Evolutionary conservation across 2,329 filamentous ascomycete genomes (phyloP).

Genomic region (Fusarium foetens): DNA sequence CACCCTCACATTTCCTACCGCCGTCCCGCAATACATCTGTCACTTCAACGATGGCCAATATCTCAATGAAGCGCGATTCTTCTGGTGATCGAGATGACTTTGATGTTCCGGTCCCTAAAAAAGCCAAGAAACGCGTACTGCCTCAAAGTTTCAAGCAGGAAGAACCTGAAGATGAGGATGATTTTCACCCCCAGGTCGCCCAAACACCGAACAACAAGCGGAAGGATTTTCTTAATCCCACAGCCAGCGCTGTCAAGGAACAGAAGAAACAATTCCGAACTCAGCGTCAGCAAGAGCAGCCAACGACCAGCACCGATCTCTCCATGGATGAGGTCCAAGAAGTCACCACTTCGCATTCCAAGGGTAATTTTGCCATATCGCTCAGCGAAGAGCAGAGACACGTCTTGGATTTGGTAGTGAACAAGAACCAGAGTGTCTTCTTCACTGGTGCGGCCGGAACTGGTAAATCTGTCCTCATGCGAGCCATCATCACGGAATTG

Average conservation of each 20-base stretch:
- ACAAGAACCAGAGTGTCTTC: conserved; percentile 88
- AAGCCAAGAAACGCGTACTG: conserved; percentile 71
- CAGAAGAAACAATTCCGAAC: conserved; percentile 79
- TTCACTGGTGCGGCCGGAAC: conserved; percentile 98
- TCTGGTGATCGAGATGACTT: conserved; percentile 46
- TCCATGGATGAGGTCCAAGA: conserved; percentile 54
- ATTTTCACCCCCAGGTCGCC: conserved; percentile 7
- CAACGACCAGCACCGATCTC: conserved; percentile 50
- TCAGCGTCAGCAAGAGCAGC: conserved; percentile 56
- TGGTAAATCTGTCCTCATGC: conserved; percentile 95
- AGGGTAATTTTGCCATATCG: conserved; percentile 64
- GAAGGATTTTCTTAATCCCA: conserved; percentile 42
- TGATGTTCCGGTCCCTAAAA: conserved; percentile 44
- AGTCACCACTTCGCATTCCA: conserved; percentile 45
- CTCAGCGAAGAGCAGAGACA: conserved; percentile 88
- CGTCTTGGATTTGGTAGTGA: conserved; percentile 83
- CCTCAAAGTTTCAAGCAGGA: conserved; percentile 59
- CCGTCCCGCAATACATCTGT: conserved; percentile 42
- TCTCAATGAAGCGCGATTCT: conserved; percentile 56
- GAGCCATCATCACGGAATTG: conserved; percentile 85
- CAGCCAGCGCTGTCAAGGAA: conserved; percentile 60
- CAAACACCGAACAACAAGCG: conserved; percentile 44
- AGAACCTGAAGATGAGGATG: conserved; percentile 50
- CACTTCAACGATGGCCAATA: conserved; percentile 32
- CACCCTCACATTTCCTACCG: conserved; percentile 59